Evolutionary conservation across 495 filamentous ascomycete genomes (phyloP).

Genomic region (Patellaria atrata): DNA sequence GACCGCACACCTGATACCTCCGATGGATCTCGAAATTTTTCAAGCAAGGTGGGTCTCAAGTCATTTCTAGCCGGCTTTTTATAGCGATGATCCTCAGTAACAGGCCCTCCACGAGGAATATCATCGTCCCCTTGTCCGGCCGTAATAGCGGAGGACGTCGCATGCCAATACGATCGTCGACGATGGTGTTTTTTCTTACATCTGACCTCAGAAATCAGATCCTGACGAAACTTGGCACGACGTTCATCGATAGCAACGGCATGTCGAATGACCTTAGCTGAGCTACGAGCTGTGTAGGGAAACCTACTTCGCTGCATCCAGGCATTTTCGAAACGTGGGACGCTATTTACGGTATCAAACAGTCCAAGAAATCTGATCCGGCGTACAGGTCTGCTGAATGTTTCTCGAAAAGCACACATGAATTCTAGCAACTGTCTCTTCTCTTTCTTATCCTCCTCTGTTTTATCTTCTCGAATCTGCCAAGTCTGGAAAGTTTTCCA

Average conservation of each 20-base stretch:
- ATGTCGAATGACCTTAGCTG: slow-evolving; percentile 43
- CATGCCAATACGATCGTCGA: slow-evolving; percentile 29
- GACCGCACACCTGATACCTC: slow-evolving; percentile 16
- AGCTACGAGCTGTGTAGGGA: slow-evolving; percentile 67
- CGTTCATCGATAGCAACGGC: slow-evolving; percentile 26
- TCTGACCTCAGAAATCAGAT: slow-evolving; percentile 49
- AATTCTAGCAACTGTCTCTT: slow-evolving; percentile 56
- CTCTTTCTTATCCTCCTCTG: slow-evolving; percentile 40
- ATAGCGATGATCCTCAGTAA: slow-evolving; percentile 3
- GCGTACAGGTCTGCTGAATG: slow-evolving; percentile 63
- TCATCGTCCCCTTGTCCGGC: slow-evolving; percentile 1
- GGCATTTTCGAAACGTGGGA: slow-evolving; percentile 67
- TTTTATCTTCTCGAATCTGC: slow-evolving; percentile 51
- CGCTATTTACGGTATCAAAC: slow-evolving; percentile 70
- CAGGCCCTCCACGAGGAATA: slow-evolving; percentile 1
- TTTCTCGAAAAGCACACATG: slow-evolving; percentile 74
- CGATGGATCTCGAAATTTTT: slow-evolving; percentile 14
- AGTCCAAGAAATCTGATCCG: slow-evolving; percentile 57
- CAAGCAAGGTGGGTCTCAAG: slow-evolving; percentile 5
- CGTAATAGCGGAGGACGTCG: not conserved
- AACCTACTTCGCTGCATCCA: slow-evolving; percentile 78
- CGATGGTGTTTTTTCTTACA: slow-evolving; percentile 27
- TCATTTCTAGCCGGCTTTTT: slow-evolving; percentile 1
- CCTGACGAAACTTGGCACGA: slow-evolving; percentile 43
- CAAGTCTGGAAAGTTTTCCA: slow-evolving; percentile 83